phyloP scores from a whole-genome alignment of 2,329 filamentous ascomycete species.

The Amphichorda felina region DNA sequence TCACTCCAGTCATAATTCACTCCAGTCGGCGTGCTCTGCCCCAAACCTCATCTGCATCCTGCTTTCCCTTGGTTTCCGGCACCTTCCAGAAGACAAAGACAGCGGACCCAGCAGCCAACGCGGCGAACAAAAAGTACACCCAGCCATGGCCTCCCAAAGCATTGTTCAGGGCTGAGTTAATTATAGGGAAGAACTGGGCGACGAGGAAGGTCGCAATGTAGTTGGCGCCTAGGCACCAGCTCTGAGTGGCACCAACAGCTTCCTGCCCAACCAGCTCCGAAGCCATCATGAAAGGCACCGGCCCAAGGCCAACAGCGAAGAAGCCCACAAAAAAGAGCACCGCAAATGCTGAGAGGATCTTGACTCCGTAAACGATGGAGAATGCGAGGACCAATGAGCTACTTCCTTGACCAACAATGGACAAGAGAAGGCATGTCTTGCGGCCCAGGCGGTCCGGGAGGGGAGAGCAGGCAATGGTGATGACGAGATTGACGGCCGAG shows the following conservation, averaged over 20 bases:
- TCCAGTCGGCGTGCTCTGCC: constrained; percentile 48
- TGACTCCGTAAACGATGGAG: constrained; percentile 62
- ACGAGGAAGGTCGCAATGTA: constrained; percentile 88
- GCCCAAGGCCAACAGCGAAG: constrained; percentile 84
- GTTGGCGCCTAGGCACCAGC: constrained; percentile 75
- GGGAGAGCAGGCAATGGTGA: constrained; percentile 71
- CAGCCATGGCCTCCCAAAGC: constrained; percentile 58
- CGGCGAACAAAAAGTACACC: constrained; percentile 88
- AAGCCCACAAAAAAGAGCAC: constrained; percentile 79
- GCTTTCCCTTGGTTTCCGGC: constrained; percentile 82
- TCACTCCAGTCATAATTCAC: constrained; percentile 17
- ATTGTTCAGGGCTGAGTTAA: constrained; percentile 61
- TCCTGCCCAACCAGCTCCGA: constrained; percentile 85
- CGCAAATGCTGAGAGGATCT: constrained; percentile 67
- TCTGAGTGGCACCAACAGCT: constrained; percentile 84
- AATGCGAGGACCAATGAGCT: constrained; percentile 69
- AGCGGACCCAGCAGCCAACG: constrained; percentile 54
- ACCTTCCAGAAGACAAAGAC: constrained; percentile 63
- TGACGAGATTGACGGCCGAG: constrained; percentile 74
- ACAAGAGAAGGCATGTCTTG: constrained; percentile 72
- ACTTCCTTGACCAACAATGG: constrained; percentile 72
- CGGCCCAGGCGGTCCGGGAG: constrained; percentile 80
- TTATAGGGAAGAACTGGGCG: constrained; percentile 85
- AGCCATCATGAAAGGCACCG: constrained; percentile 88
- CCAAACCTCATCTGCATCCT: constrained; percentile 84